A percentile compares a stretch with the other conserved stretches of the same genome.
These are phyloP conservation scores for Alternaria viburni DNA, from an alignment of 2,329 filamentous ascomycete species.

Conservation along the genomic window DNA sequence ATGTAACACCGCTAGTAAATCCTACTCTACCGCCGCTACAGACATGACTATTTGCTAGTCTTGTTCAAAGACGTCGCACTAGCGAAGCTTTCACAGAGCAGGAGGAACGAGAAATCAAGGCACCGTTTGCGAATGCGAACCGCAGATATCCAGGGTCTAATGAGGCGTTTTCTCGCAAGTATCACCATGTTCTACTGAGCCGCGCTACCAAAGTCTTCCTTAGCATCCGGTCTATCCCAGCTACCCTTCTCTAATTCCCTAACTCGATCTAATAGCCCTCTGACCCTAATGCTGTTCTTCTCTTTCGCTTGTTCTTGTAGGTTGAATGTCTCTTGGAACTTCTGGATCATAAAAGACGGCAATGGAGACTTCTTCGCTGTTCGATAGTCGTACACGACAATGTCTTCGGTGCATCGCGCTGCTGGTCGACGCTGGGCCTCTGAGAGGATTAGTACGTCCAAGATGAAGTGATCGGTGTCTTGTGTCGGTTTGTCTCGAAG, in stretches of 20 bases:
- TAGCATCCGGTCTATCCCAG: slow-evolving; percentile 75
- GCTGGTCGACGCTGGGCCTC: slow-evolving; percentile 75
- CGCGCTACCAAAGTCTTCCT: slow-evolving; percentile 66
- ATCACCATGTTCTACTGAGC: slow-evolving; percentile 7
- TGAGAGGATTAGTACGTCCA: slow-evolving; percentile 73
- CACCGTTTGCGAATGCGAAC: neutral
- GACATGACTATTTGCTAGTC: neutral
- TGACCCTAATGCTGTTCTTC: slow-evolving; percentile 61
- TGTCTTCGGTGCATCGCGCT: slow-evolving; percentile 77
- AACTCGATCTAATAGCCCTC: slow-evolving; percentile 57
- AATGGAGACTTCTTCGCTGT: slow-evolving; percentile 63
- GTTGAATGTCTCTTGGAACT: slow-evolving; percentile 65
- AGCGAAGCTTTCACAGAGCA: neutral
- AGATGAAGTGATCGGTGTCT: slow-evolving; percentile 61
- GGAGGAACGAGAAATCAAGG: neutral
- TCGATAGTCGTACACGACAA: slow-evolving; percentile 78
- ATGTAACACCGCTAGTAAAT: neutral
- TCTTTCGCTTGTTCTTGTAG: slow-evolving; percentile 66
- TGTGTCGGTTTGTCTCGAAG: slow-evolving; percentile 62
- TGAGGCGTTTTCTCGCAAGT: neutral
- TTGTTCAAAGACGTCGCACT: neutral
- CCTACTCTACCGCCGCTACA: slow-evolving; percentile 1
- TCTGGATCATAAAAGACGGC: slow-evolving; percentile 65
- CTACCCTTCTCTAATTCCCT: slow-evolving; percentile 71
- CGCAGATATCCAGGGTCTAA: neutral